Base-by-base conservation (phyloP, 2,329 filamentous ascomycete species). In the Colletotrichum kahawae region DNA sequence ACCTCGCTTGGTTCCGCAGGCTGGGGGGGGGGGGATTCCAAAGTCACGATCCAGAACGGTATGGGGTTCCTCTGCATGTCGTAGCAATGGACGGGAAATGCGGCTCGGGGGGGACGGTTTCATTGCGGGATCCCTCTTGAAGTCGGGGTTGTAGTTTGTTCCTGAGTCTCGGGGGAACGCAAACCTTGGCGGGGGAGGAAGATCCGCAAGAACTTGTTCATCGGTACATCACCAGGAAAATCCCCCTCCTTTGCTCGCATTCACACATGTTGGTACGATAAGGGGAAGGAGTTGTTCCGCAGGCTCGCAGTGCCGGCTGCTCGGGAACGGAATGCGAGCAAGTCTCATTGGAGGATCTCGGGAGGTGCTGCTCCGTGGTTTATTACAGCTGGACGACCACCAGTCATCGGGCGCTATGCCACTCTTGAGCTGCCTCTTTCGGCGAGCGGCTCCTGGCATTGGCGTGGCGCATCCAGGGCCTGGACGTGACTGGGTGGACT, bases 381-480 rank as follows among this genome's bases (percentile, higher is more conserved):
- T 18, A 18, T 31, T 64, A 4, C 63, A 8, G 63, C 24, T 13
- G 13, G 34, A 34, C 48, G 36, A 51, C 43, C 12, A 31, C 59
- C 51, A 74, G 43, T 59, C 51, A 38, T 36, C 24, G 67, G 59
- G 7, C 51, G 38, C 29, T n/a, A 34, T 36, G n/a, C 29, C 38
- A 71, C 59, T 62, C 60, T 56, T 18, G 24, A 75, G 72, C 72
- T 75, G 72, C 72, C 72, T 72, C 63, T 75, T 75, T 67, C 56
- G 72, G 72, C 38, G 69, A 72, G 72, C 69, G 72, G 72, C 62
- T 38, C n/a, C 24, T 43, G 43, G 65, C 27, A 63, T 36, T 48
- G 66, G 16, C 71, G 14, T 74, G 60, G 60, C 36, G 48, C 57
- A 56, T 69, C 8, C 59, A 13, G n/a, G 48, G n/a, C 59, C 59